Evolutionary conservation across 768 basidiomycete genomes (phyloP), one percentile per base, ranked within the genome.

Genomic region (Trametes elegans): DNA sequence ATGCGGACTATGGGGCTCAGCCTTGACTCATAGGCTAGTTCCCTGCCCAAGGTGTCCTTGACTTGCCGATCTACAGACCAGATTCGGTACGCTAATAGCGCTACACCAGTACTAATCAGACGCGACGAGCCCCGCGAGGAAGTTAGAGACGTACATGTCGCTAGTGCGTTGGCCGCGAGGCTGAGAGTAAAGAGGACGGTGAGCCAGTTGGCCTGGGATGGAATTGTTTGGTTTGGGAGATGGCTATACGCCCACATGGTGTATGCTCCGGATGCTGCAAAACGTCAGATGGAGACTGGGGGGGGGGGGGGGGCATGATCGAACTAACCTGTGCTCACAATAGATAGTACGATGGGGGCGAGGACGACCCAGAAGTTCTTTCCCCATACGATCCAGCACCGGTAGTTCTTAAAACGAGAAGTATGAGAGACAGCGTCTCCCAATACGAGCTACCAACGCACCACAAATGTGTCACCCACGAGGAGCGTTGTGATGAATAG

Each of bases 301-400:
- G 7, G 16, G 32, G 3, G 29, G 7, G 3, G 14, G 9, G 31
- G 8, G 29, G 5, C 8, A n/a, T 19, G 0, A 9, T 18, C 9
- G n/a, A n/a, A 34, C 56, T 2, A 3, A 50, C 55, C 23, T 38
- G 48, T 44, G 21, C 55, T 50, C 19, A 23, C 24, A n/a, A 57
- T 5, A 18, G 48, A 45, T 3, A 50, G 27, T 0, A n/a, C 18
- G 32, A 50, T 26, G 14, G 50, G 41, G 7, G 45, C 4, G 11
- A 52, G 5, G 18, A 58, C 39, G 23, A 58, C 23, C 49, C 50
- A 58, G 38, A 53, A 8, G 24, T 42, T 52, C 21, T 36, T 58
- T 14, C 56, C 56, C 50, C 56, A 58, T 1, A 52, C 56, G 8
- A 58, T 32, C 56, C 56, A 58, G 18, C 56, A 58, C 5, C 56